Conservation (phyloP, 2,329 filamentous ascomycete species). For the Zasmidium cellare region DNA sequence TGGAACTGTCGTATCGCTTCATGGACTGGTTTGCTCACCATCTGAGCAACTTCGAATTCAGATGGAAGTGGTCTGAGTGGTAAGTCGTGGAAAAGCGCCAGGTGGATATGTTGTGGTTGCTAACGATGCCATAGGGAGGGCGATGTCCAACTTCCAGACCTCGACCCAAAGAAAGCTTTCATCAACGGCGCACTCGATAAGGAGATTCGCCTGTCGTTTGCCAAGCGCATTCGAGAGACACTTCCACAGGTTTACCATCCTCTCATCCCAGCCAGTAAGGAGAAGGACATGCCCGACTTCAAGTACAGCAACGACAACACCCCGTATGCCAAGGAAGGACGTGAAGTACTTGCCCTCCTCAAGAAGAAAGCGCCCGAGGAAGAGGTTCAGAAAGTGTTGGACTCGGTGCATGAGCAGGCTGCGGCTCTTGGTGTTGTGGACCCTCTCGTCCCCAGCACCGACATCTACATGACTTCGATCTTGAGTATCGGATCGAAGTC, state of each 20-base stretch:
- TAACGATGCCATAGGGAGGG: slow-evolving; percentile 58
- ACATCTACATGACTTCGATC: slow-evolving; percentile 90
- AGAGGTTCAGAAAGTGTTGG: slow-evolving; percentile 79
- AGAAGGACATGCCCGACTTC: slow-evolving; percentile 94
- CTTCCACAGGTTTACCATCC: slow-evolving; percentile 79
- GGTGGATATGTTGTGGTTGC: slow-evolving; percentile 1
- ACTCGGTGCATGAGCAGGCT: slow-evolving; percentile 78
- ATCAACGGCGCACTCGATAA: slow-evolving; percentile 90
- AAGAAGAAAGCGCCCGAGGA: slow-evolving; percentile 82
- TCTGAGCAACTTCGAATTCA: slow-evolving; percentile 97
- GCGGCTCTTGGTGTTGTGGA: slow-evolving; percentile 67
- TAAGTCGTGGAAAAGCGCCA: slow-evolving; percentile 38
- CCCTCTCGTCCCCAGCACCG: slow-evolving; percentile 80
- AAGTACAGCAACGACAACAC: slow-evolving; percentile 77
- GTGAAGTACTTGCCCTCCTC: slow-evolving; percentile 75
- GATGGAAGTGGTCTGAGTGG: slow-evolving; percentile 99
- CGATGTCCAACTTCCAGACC: slow-evolving; percentile 72
- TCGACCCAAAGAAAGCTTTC: slow-evolving; percentile 90
- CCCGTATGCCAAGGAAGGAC: slow-evolving; percentile 82
- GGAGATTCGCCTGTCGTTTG: slow-evolving; percentile 94
- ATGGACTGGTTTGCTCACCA: slow-evolving; percentile 98
- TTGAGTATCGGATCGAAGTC: slow-evolving; percentile 95
- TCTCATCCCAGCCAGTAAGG: slow-evolving; percentile 81
- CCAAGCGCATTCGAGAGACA: slow-evolving; percentile 92
- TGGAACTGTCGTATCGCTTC: slow-evolving; percentile 84